These are phyloP conservation scores for Tephrocybe sp. DNA, from an alignment of 768 basidiomycete genomes.

Conservation along the genomic window DNA sequence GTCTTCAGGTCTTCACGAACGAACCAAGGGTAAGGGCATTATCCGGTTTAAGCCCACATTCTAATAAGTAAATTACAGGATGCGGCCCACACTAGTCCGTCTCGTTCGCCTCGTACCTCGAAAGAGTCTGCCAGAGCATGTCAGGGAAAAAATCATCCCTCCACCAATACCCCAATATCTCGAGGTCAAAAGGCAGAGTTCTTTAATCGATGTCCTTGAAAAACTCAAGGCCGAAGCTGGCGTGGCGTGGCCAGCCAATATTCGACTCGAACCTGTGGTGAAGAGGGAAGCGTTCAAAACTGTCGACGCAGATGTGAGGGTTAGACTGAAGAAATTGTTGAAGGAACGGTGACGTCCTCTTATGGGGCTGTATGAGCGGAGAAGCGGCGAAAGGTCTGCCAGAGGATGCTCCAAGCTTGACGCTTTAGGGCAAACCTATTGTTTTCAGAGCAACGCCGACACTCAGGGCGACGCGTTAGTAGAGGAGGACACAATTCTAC, in stretches of 20 bases:
- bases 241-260: conserved; percentile 41
- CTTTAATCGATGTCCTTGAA: conserved; percentile 36
- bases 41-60: neutral
- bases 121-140: conserved; percentile 26
- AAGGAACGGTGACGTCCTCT: conserved; percentile 34
- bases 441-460: too few species aligned
- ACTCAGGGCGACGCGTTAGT: too few species aligned
- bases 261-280: conserved; percentile 44
- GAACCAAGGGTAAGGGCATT: neutral
- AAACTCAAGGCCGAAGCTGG: conserved; percentile 34
- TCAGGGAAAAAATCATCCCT: conserved; percentile 28
- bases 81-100: conserved; percentile 36
- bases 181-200: conserved; percentile 30
- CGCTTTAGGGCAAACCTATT: too few species aligned
- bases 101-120: conserved; percentile 40
- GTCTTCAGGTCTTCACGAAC: neutral
- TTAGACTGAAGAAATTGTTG: conserved; percentile 38
- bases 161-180: conserved; percentile 33
- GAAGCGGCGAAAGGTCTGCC: neutral
- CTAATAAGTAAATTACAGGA: conserved; percentile 14
- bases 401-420: too few species aligned
- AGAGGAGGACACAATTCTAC: too few species aligned
- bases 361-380: neutral
- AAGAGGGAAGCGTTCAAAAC: conserved; percentile 38
- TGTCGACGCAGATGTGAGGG: conserved; percentile 38